Evolutionary conservation across 441 rosid species (phyloP).

Genomic region (Syzygium malaccense): DNA sequence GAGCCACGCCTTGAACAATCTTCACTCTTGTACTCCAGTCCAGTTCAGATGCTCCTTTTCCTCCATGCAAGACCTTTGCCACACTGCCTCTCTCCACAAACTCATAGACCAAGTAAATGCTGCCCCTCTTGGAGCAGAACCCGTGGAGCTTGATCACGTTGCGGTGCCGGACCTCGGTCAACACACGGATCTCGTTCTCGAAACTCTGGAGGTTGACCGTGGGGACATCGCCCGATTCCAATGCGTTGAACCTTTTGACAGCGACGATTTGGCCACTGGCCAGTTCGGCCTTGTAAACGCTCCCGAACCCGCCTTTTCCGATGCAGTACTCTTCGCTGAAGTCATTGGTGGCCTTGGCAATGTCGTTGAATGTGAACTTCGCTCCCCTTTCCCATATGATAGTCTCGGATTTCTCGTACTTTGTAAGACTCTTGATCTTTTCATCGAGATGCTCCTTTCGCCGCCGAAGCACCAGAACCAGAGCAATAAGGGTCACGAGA

Average conservation of each 20-base stretch:
- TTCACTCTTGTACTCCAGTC: conserved; percentile 40
- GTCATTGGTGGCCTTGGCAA: conserved; percentile 45
- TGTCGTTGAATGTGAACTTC: conserved; percentile 47
- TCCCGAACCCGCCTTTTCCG: conserved; percentile 68
- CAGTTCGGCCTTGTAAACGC: conserved; percentile 46
- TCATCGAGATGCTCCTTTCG: conserved; percentile 19
- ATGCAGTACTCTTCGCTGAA: conserved; percentile 48
- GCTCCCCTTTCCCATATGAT: conserved; percentile 55
- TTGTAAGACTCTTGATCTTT: conserved; percentile 11
- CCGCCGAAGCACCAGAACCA: not conserved
- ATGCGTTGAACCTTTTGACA: conserved; percentile 39
- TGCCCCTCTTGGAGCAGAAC: conserved; percentile 37
- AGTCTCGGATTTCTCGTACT: conserved; percentile 15
- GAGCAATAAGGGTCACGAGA: conserved; percentile 7
- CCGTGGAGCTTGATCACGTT: conserved; percentile 60
- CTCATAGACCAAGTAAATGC: conserved; percentile 53
- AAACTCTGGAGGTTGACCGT: conserved; percentile 32
- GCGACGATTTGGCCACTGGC: conserved; percentile 45
- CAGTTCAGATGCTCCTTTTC: conserved; percentile 23
- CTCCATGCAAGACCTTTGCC: conserved; percentile 28
- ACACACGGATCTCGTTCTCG: conserved; percentile 47
- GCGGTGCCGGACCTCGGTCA: conserved; percentile 54
- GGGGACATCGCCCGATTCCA: conserved; percentile 32
- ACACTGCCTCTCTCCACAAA: conserved; percentile 47
- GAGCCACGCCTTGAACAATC: conserved; percentile 52